These are phyloP conservation scores for Blastomyces silverae DNA, from an alignment of 2,329 filamentous ascomycete genomes.

Conservation along the genomic window DNA sequence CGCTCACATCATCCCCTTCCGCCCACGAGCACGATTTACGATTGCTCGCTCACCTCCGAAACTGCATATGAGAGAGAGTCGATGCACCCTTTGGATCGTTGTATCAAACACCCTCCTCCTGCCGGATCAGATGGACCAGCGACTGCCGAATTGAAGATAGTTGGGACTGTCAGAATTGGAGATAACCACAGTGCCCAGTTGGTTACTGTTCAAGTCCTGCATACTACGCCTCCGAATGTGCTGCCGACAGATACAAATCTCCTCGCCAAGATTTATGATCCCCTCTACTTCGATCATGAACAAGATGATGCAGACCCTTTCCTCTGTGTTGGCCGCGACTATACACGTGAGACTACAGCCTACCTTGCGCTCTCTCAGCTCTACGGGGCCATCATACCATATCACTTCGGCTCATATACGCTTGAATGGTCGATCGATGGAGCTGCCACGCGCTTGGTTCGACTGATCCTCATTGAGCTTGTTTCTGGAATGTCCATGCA, in stretches of 20 bases:
- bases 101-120: slow-evolving; percentile 12
- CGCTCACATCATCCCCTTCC: no score
- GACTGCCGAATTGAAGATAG: slow-evolving; percentile 10
- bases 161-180: slow-evolving; percentile 10
- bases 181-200: slow-evolving; percentile 15
- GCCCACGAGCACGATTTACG: no score
- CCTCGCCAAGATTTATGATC: slow-evolving; percentile 17
- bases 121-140: slow-evolving; percentile 1
- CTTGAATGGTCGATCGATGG: slow-evolving; percentile 20
- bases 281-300: slow-evolving; percentile 14
- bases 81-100: slow-evolving; percentile 14
- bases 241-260: slow-evolving; percentile 11
- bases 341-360: slow-evolving; percentile 7
- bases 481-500: slow-evolving; percentile 15
- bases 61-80: slow-evolving; percentile 10
- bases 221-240: neutral
- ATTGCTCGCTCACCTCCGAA: neutral
- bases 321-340: slow-evolving; percentile 10
- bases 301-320: slow-evolving; percentile 16
- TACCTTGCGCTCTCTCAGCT: slow-evolving; percentile 19
- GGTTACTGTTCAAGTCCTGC: slow-evolving; percentile 4
- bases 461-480: slow-evolving; percentile 19
- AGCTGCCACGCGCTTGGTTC: slow-evolving; percentile 17
- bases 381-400: slow-evolving; percentile 21
- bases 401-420: slow-evolving; percentile 26